Percentiles rank a stretch among this genome's conserved stretches.
These are phyloP conservation scores for Sarcomyxa edulis DNA, from an alignment of 768 basidiomycete genomes.

Conservation along the genomic window DNA sequence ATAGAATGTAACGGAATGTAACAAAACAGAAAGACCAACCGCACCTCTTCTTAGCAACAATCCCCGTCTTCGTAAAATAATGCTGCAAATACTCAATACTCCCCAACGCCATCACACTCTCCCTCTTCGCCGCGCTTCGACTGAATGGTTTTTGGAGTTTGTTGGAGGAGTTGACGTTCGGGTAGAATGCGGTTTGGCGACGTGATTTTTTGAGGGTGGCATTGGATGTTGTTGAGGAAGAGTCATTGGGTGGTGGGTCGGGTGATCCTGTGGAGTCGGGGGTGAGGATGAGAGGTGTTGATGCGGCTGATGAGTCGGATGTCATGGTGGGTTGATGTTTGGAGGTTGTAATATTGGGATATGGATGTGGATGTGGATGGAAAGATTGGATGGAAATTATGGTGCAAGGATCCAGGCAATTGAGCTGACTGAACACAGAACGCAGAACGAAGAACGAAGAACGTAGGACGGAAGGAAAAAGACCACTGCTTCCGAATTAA, in stretches of 20 bases:
- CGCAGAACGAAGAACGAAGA: too few species aligned
- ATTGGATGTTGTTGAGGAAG: too few species aligned
- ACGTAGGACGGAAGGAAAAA: too few species aligned
- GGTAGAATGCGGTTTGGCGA: constrained; percentile 75
- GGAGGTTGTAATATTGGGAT: too few species aligned
- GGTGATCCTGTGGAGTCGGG: constrained; percentile 42
- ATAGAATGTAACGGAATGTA: not conserved
- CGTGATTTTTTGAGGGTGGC: constrained; percentile 42
- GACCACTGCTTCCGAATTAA: too few species aligned
- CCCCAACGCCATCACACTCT: constrained; percentile 91
- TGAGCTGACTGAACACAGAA: too few species aligned
- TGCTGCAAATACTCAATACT: constrained; percentile 95
- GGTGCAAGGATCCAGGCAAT: too few species aligned
- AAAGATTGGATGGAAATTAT: too few species aligned
- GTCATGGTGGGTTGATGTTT: too few species aligned
- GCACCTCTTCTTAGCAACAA: constrained; percentile 68
- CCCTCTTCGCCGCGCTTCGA: constrained; percentile 85
- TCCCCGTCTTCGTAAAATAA: constrained; percentile 88
- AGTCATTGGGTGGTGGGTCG: constrained; percentile 19
- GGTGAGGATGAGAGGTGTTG: constrained; percentile 50
- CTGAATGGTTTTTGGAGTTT: constrained; percentile 84
- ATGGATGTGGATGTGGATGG: too few species aligned
- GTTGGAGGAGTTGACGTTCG: constrained; percentile 62
- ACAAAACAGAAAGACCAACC: constrained; percentile 20
- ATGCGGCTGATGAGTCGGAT: constrained; percentile 32